phyloP scores from a whole-genome alignment of 2,329 filamentous ascomycete genomes.

The Xylaria sp. region DNA sequence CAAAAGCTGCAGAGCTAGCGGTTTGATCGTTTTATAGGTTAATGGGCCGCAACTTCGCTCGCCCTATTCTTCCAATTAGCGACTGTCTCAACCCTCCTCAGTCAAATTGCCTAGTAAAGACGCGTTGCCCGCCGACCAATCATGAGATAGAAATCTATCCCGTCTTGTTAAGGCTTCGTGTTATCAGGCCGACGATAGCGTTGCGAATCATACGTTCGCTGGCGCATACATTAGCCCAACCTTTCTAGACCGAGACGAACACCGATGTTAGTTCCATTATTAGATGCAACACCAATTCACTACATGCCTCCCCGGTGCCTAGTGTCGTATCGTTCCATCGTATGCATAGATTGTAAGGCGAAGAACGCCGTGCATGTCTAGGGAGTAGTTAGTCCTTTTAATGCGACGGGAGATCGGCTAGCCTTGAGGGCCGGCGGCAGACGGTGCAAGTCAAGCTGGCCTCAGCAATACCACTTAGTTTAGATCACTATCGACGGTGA shows the following conservation, averaged over 20 bases:
- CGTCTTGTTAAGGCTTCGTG: neutral
- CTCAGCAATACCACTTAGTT: neutral
- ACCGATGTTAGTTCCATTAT: conserved; percentile 11
- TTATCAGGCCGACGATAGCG: conserved; percentile 2
- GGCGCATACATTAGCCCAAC: conserved; percentile 5
- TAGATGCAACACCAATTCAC: conserved; percentile 14
- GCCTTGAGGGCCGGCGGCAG: neutral
- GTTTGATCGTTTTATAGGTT: neutral
- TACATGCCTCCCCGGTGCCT: conserved; percentile 2
- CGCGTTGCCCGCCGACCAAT: conserved; percentile 3
- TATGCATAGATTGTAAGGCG: neutral
- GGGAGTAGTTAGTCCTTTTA: neutral
- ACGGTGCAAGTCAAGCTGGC: neutral
- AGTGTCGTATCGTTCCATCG: conserved; percentile 1
- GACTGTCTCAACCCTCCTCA: neutral
- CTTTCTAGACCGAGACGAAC: conserved; percentile 4
- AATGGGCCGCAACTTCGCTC: neutral
- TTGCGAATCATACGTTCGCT: conserved; percentile 17
- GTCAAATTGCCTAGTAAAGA: neutral
- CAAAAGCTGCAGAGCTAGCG: too few species aligned
- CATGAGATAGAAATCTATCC: neutral
- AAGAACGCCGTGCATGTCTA: neutral
- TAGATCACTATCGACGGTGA: neutral
- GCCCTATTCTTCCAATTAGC: neutral
- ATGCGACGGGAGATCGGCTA: neutral